These are phyloP conservation scores for Tilletia indica DNA, from an alignment of 1,284 basidiomycete genomes.

Conservation along the genomic window DNA sequence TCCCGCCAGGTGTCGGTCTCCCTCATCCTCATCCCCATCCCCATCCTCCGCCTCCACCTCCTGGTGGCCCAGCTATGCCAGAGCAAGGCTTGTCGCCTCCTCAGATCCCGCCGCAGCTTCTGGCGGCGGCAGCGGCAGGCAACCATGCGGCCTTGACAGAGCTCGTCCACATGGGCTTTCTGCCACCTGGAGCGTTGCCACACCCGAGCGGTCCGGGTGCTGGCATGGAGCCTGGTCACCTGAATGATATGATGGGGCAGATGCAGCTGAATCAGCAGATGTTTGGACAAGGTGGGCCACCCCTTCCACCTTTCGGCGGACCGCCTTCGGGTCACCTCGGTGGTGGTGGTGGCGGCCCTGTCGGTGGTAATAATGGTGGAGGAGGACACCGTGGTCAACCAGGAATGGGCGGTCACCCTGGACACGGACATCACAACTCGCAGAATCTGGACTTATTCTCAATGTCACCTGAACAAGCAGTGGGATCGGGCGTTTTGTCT, in stretches of 20 bases:
- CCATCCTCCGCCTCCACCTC: not conserved
- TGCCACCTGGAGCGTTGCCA: not conserved
- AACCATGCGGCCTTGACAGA: not conserved
- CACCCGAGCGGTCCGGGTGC: not conserved
- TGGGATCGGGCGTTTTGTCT: slow-evolving; percentile 3
- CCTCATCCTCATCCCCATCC: not conserved
- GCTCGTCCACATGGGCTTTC: not conserved
- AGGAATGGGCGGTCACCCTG: too few species aligned
- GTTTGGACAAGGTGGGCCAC: not conserved
- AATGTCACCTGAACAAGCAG: slow-evolving; percentile 14
- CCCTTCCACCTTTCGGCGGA: not conserved
- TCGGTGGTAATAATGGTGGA: too few species aligned
- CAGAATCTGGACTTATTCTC: not conserved
- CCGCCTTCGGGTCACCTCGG: not conserved
- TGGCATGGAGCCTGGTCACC: not conserved
- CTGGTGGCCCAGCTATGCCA: not conserved
- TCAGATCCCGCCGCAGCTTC: not conserved
- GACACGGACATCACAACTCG: not conserved
- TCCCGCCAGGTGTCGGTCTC: not conserved
- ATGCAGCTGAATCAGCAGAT: slow-evolving; percentile 11
- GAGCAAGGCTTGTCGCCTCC: not conserved
- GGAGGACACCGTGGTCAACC: too few species aligned
- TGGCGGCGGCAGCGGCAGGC: slow-evolving; percentile 1
- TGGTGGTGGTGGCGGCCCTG: not conserved
- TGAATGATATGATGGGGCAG: slow-evolving; percentile 7